Conservation (phyloP, 495 filamentous ascomycete genomes). For the Rhizodiscina lignyota region DNA sequence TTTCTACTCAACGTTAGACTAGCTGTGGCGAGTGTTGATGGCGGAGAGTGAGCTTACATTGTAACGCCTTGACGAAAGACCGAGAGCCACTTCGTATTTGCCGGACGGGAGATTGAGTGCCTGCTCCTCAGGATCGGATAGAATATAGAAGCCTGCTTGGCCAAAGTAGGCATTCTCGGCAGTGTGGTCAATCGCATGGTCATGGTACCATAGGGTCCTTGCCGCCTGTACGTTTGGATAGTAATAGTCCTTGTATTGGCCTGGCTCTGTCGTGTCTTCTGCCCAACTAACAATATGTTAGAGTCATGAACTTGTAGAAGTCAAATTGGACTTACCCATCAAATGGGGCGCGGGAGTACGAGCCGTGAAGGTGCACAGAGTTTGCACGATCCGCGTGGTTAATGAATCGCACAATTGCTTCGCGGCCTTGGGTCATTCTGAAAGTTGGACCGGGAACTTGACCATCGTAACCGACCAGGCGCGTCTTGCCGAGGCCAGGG, state of each 20-base stretch:
- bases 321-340: too few relatives aligned
- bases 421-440: slow-evolving; percentile 24
- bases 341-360: slow-evolving; percentile 24
- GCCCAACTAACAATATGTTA: too few relatives aligned
- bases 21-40: slow-evolving; percentile 30
- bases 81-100: slow-evolving; percentile 22
- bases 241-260: slow-evolving; percentile 44
- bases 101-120: slow-evolving; percentile 26
- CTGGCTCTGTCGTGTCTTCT: slow-evolving; percentile 29
- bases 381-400: slow-evolving; percentile 27
- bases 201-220: slow-evolving; percentile 39
- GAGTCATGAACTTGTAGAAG: too few relatives aligned
- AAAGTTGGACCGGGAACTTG: slow-evolving; percentile 36
- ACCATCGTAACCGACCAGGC: slow-evolving; percentile 35
- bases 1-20: slow-evolving; percentile 27
- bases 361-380: slow-evolving; percentile 36
- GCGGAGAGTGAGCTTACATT: slow-evolving; percentile 34
- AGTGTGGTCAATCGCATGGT: slow-evolving; percentile 28
- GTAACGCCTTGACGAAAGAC: slow-evolving; percentile 29
- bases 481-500: slow-evolving; percentile 26
- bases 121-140: slow-evolving; percentile 27
- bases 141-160: slow-evolving; percentile 32
- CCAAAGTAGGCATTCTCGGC: slow-evolving; percentile 37
- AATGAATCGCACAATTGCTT: slow-evolving; percentile 34
- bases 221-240: slow-evolving; percentile 35